These are phyloP conservation scores for Fonsecaea pedrosoi DNA, from an alignment of 2,329 filamentous ascomycete species.

Conservation along the genomic window DNA sequence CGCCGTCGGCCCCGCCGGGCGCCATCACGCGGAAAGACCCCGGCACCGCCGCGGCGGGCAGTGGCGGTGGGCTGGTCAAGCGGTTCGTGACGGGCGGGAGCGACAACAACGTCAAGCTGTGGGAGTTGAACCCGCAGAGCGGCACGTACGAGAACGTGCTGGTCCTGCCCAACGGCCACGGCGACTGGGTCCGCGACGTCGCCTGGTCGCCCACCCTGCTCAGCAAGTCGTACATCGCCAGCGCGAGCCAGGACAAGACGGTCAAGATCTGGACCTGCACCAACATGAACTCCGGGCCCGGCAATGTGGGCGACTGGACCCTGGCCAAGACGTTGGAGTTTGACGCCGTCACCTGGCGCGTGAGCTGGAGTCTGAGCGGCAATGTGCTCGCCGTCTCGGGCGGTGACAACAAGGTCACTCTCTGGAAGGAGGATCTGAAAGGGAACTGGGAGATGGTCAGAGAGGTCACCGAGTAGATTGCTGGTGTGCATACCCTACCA, in stretches of 20 bases:
- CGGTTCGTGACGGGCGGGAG: constrained; percentile 94
- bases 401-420: constrained; percentile 92
- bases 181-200: constrained; percentile 97
- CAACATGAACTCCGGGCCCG: constrained; percentile 55
- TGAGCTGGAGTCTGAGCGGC: constrained; percentile 96
- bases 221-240: constrained; percentile 95
- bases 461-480: constrained; percentile 81
- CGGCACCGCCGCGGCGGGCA: constrained; percentile 44
- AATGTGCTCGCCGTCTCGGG: constrained; percentile 95
- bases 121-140: constrained; percentile 73
- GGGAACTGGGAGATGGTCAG: constrained; percentile 98
- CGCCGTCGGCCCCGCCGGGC: constrained; percentile 81
- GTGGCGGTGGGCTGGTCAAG: constrained; percentile 56
- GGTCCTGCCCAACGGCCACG: constrained; percentile 75
- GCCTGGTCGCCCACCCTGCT: constrained; percentile 96
- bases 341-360: constrained; percentile 89
- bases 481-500: no score
- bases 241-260: constrained; percentile 93
- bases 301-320: constrained; percentile 76
- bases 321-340: constrained; percentile 80
- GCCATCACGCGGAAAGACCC: constrained; percentile 78
- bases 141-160: constrained; percentile 60
- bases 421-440: constrained; percentile 98
- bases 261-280: constrained; percentile 91
- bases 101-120: constrained; percentile 93